phyloP scores from a whole-genome alignment of 345 rosid species.

The Salix exigua region DNA sequence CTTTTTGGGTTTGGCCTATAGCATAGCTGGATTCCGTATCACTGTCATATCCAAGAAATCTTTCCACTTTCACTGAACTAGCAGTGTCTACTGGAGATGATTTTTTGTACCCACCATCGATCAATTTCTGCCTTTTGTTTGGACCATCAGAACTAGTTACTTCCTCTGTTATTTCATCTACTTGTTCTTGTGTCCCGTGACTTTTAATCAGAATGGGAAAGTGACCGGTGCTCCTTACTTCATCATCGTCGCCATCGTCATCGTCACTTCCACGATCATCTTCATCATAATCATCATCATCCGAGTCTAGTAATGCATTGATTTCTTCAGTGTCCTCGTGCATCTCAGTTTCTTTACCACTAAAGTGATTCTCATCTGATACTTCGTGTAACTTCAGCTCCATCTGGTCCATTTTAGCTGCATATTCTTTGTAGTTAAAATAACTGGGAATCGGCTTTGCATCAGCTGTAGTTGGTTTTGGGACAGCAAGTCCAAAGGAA shows the following conservation, averaged over 20 bases:
- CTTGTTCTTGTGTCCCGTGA: constrained; percentile 5
- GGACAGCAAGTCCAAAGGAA: constrained; percentile 29
- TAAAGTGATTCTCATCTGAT: constrained; percentile 32
- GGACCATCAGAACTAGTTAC: constrained; percentile 51
- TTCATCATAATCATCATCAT: constrained; percentile 24
- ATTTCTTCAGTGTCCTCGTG: constrained; percentile 24
- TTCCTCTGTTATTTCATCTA: constrained; percentile 37
- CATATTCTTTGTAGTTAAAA: constrained; percentile 25
- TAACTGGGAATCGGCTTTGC: constrained; percentile 22
- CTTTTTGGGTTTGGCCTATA: constrained; percentile 17
- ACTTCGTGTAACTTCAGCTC: constrained; percentile 26
- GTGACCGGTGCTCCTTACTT: constrained; percentile 20
- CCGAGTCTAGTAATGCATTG: constrained; percentile 20
- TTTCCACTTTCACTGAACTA: constrained; percentile 3
- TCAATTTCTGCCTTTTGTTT: constrained; percentile 39
- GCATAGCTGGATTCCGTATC: constrained; percentile 15
- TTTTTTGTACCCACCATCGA: constrained; percentile 11
- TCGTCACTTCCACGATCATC: neutral
- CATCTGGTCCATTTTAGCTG: constrained; percentile 24
- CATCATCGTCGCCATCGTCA: constrained; percentile 2
- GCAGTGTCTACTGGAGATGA: constrained; percentile 2
- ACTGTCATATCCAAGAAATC: constrained; percentile 20
- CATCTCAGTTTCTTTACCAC: constrained; percentile 35
- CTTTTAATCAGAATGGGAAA: constrained; percentile 12
- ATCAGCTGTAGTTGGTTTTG: constrained; percentile 24